A percentile compares a stretch with the other conserved stretches of the same genome.
Evolutionary conservation across 805 yeast genomes (phyloP).

Genomic region (Suhomyces canberraensis): DNA sequence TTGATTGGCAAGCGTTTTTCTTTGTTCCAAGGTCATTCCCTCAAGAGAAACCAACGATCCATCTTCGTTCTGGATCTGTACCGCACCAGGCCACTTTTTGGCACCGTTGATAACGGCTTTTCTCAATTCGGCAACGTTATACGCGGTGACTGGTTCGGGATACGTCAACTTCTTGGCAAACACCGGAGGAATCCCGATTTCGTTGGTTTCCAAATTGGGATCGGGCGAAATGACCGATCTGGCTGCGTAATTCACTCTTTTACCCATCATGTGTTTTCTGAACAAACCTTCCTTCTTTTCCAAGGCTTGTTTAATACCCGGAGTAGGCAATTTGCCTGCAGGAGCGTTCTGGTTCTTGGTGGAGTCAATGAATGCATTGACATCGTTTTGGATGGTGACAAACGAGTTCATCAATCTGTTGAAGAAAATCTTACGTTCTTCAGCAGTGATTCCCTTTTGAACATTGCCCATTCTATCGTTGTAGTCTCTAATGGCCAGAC

Average conservation of each 20-base stretch:
- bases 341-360: slow-evolving; percentile 77
- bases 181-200: slow-evolving; percentile 98
- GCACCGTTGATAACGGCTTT: slow-evolving; percentile 98
- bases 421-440: slow-evolving; percentile 73
- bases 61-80: slow-evolving; percentile 93
- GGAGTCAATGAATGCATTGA: slow-evolving; percentile 88
- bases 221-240: slow-evolving; percentile 99
- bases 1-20: slow-evolving; percentile 93
- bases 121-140: slow-evolving; percentile 85
- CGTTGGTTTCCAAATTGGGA: slow-evolving; percentile 96
- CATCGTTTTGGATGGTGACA: slow-evolving; percentile 92
- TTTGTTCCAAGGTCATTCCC: slow-evolving; percentile 89
- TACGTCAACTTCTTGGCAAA: slow-evolving; percentile 93
- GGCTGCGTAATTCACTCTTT: slow-evolving; percentile 98
- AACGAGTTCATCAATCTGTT: slow-evolving; percentile 93
- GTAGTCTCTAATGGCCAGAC: slow-evolving; percentile 80
- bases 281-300: slow-evolving; percentile 98
- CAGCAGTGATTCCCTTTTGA: slow-evolving; percentile 48
- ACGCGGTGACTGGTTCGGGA: slow-evolving; percentile 96
- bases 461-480: slow-evolving; percentile 75
- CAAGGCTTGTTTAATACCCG: slow-evolving; percentile 96
- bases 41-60: slow-evolving; percentile 77
- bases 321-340: slow-evolving; percentile 70
- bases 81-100: slow-evolving; percentile 98
- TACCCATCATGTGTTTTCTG: slow-evolving; percentile 99